Evolutionary conservation across 108 stramenopile genomes (phyloP), one percentile per base, ranked within the genome.

Genomic region (Mayamaea pseudoterrestris): DNA sequence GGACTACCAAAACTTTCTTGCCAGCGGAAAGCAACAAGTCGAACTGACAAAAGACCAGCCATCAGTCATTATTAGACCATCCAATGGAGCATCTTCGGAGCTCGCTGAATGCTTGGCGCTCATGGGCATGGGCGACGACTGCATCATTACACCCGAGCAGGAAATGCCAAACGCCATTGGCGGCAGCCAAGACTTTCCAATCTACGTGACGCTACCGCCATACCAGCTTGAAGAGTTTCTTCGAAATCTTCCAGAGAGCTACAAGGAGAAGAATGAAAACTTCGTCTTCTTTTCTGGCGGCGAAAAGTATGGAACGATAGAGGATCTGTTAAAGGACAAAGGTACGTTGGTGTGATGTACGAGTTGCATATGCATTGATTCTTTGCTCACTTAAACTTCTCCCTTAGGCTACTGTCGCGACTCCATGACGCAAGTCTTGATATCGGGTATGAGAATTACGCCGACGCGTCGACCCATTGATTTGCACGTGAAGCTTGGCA

Each of bases 221-320:
- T 66, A 63, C 27, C 58, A 80, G 35, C 36, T 88, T 13, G 55
- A 53, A 39, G 46, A 63, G 20, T 83, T 88, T 46, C 44, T 88
- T 30, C 51, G 54, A 21, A 80, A 70, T 40, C 52, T 88, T 28
- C 46, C 61, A 29, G 74, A 66, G 1, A 59, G 55, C 8, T 78
- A 71, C 59, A 64, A 66, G 34, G 56, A 53, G 2, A 61, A 69
- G 0, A 43, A 48, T 0, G 73, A 77, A 6, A 79, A 88, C 56
- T 81, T 88, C 50, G 65, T 78, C 5, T 88, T 88, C 57, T 76
- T 88, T 69, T 68, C 69, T 0, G 86, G 86, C 28, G 78, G 81
- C 14, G 60, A 66, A 37, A 26, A 68, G 17, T 80, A 63, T 46
- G 86, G 86, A 25, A 74, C 71, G 25, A 78, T 88, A 45, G 86